Percentiles rank a stretch among this genome's conserved stretches.
phyloP scores from a whole-genome alignment of 1,284 basidiomycete genomes.

The Porodaedalea pini region DNA sequence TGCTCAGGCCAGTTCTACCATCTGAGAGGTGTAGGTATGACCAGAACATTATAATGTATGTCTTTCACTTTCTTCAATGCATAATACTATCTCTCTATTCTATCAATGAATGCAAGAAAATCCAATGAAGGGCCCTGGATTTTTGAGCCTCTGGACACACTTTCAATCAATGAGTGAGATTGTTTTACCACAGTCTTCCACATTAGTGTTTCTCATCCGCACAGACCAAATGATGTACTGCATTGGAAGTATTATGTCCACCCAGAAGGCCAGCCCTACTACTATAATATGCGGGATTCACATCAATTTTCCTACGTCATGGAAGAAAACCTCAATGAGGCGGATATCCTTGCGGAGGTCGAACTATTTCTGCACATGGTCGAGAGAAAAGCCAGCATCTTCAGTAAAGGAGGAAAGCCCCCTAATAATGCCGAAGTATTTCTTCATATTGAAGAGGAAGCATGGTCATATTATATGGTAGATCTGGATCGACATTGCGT shows the following conservation, averaged over 20 bases:
- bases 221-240: background rate
- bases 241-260: conserved; percentile 7
- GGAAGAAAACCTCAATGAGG: background rate
- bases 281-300: background rate
- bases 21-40: background rate
- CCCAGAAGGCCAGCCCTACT: conserved; percentile 14
- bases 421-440: conserved; percentile 1
- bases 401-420: background rate
- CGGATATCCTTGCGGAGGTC: conserved; percentile 1
- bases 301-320: conserved; percentile 3
- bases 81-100: background rate
- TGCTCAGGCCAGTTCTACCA: too few species aligned
- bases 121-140: background rate
- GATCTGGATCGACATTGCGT: conserved; percentile 36
- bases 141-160: conserved; percentile 6
- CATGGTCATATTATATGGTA: conserved; percentile 40
- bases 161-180: conserved; percentile 1
- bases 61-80: background rate
- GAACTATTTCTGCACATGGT: background rate
- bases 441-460: background rate
- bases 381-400: background rate
- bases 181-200: background rate
- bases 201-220: too few species aligned
- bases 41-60: background rate
- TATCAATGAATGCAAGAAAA: background rate